Evolutionary conservation across 805 yeast genomes (phyloP), one percentile per base, ranked within the genome.

Genomic region (Pichia pseudocactophila): DNA sequence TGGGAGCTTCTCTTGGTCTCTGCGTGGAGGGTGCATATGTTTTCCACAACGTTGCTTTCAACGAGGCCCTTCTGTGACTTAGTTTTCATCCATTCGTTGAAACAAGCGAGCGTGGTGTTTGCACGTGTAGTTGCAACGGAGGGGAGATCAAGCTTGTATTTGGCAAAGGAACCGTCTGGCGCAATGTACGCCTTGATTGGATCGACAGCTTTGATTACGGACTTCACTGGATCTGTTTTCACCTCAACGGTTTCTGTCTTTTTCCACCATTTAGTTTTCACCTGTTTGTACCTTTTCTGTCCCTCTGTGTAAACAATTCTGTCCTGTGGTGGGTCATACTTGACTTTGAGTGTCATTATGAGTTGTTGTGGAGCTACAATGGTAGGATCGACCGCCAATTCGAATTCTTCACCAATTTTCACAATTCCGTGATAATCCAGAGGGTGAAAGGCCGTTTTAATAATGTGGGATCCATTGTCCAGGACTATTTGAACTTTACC

Each of bases 141-240:
- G 19, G 71, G 70, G 52, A 82, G 80, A 36, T 73, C 73, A 41
- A 89, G 67, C 51, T 81, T 78, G 41, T 83, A 74, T 53, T 90
- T 71, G 8, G 87, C 96, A 69, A 85, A 88, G 30, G 96, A 85
- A 2, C 97, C 97, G 59, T 87, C 94, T 28, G 70, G 69, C 2
- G 97, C 96, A 48, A 87, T 71, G 42, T 74, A 64, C 28, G 67
- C 60, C 28, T 73, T 74, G 82, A 90, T 74, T 2, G 70, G 63
- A 63, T 83, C 94, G 20, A 50, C 44, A 4, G 62, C 59, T 10
- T 28, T 1, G 71, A 66, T 27, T 73, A 69, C 46, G 68, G 67
- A 2, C 40, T 76, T 74, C 2, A 73, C 66, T 3, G 71, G 68
- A 33, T 74, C 54, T 12, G 68, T 52, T 35, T 72, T 73, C 51